These are phyloP conservation scores for Dalbergia cultrata DNA, from an alignment of 306 rosid species.

Conservation along the genomic window DNA sequence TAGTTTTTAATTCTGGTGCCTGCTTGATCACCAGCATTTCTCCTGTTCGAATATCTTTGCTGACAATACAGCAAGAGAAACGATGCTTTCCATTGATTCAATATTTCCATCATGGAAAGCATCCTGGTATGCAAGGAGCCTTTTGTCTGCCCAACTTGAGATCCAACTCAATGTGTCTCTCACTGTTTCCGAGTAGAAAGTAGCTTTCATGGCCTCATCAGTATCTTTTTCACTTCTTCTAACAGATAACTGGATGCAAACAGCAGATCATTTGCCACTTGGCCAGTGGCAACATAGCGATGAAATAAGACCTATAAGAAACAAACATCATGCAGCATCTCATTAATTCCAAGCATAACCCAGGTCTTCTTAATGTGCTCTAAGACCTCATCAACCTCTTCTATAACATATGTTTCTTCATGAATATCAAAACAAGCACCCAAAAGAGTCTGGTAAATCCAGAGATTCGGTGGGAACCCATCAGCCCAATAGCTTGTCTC, in stretches of 20 bases:
- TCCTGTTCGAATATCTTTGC: conserved; percentile 68
- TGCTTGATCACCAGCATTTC: conserved; percentile 55
- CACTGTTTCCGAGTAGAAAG: conserved; percentile 58
- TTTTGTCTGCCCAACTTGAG: conserved; percentile 83
- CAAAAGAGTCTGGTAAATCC: conserved; percentile 86
- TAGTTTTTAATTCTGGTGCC: conserved; percentile 71
- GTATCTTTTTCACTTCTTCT: conserved; percentile 80
- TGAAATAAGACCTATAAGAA: conserved; percentile 89
- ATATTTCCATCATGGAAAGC: conserved; percentile 71
- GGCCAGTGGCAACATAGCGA: conserved; percentile 75
- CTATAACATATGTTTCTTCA: conserved; percentile 74
- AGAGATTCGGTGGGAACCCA: conserved; percentile 88
- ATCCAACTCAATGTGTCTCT: conserved; percentile 63
- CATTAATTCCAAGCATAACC: conserved; percentile 85
- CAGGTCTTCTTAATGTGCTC: conserved; percentile 96
- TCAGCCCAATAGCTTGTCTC: conserved; percentile 94
- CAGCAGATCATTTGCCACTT: conserved; percentile 79
- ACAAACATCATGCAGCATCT: conserved; percentile 83
- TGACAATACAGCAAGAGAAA: conserved; percentile 76
- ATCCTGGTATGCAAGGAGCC: too few relatives aligned
- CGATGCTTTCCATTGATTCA: conserved; percentile 77
- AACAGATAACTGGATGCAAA: conserved; percentile 82
- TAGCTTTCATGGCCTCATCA: conserved; percentile 54
- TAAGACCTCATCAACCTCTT: conserved; percentile 94
- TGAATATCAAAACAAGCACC: conserved; percentile 87